phyloP scores from a whole-genome alignment of 805 yeast genomes.

The Wickerhamomyces bovis region DNA sequence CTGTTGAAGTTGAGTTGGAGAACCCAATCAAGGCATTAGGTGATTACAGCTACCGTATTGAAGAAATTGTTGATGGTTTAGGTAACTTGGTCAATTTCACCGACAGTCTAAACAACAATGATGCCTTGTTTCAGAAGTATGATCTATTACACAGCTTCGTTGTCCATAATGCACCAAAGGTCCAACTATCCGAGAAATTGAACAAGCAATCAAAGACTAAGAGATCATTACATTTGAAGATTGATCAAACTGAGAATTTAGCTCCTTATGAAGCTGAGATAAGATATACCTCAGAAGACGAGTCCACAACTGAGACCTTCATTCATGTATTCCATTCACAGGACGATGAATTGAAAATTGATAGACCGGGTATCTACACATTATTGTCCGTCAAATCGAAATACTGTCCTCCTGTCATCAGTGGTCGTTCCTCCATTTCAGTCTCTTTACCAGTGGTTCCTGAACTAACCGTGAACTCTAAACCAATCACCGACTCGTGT shows the following conservation, averaged over 20 bases:
- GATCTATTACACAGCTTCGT: conserved; percentile 39
- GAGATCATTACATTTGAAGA: conserved; percentile 28
- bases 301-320: conserved; percentile 15
- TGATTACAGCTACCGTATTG: conserved; percentile 48
- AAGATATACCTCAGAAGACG: conserved; percentile 25
- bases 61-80: conserved; percentile 57
- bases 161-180: conserved; percentile 51
- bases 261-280: conserved; percentile 32
- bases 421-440: conserved; percentile 46
- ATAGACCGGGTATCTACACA: conserved; percentile 61
- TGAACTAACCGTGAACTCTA: conserved; percentile 32
- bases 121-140: conserved; percentile 24
- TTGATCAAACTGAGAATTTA: conserved; percentile 25
- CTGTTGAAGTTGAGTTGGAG: conserved; percentile 40
- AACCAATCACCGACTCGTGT: conserved; percentile 73
- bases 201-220: conserved; percentile 32
- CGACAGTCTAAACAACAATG: conserved; percentile 22
- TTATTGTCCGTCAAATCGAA: conserved; percentile 49
- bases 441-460: conserved; percentile 58
- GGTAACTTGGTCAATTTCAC: conserved; percentile 50
- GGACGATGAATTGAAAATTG: conserved; percentile 32
- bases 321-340: conserved; percentile 23
- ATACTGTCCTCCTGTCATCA: conserved; percentile 61
- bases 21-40: conserved; percentile 41
- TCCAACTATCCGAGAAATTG: conserved; percentile 38